phyloP scores from a whole-genome alignment of 495 filamentous ascomycete genomes.

The Lindgomyces ingoldianus region DNA sequence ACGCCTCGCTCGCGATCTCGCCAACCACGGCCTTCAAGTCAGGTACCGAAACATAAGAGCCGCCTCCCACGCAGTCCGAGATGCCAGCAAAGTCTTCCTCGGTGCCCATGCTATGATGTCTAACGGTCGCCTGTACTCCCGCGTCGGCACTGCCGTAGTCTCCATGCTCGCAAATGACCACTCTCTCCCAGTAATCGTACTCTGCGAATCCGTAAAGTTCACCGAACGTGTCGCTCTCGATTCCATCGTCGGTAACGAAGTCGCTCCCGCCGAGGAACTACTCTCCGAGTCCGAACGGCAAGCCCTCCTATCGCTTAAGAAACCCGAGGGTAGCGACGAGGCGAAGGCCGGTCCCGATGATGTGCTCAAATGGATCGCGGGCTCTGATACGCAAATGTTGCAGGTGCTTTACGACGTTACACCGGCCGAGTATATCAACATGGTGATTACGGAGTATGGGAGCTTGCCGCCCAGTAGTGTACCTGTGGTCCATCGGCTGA shows the following conservation, averaged over 20 bases:
- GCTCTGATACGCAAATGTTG: slow-evolving; percentile 68
- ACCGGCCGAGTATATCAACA: slow-evolving; percentile 81
- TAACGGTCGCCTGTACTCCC: slow-evolving; percentile 70
- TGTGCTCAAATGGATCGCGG: slow-evolving; percentile 58
- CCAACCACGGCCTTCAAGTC: slow-evolving; percentile 67
- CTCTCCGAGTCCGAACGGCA: slow-evolving; percentile 42
- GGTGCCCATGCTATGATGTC: slow-evolving; percentile 49
- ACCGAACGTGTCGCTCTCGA: slow-evolving; percentile 87
- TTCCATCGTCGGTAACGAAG: slow-evolving; percentile 90
- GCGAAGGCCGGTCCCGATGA: slow-evolving; percentile 37
- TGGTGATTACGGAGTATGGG: slow-evolving; percentile 90
- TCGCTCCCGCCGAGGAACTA: slow-evolving; percentile 68
- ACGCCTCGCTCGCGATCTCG: slow-evolving; percentile 67
- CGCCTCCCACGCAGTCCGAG: slow-evolving; percentile 68
- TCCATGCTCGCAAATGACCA: slow-evolving; percentile 80
- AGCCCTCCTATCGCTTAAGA: slow-evolving; percentile 34
- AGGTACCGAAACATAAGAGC: slow-evolving; percentile 79
- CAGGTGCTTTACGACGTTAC: slow-evolving; percentile 94
- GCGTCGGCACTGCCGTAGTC: slow-evolving; percentile 82
- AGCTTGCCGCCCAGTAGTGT: slow-evolving; percentile 84
- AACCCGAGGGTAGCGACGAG: slow-evolving; percentile 44
- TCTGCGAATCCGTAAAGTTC: slow-evolving; percentile 95
- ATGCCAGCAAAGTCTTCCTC: slow-evolving; percentile 78
- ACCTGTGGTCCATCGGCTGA: slow-evolving; percentile 59
- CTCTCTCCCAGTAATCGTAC: slow-evolving; percentile 79